Evolutionary conservation across 305 asterid genomes (phyloP), one percentile per base, ranked within the genome.

Genomic region (Lippia alba): DNA sequence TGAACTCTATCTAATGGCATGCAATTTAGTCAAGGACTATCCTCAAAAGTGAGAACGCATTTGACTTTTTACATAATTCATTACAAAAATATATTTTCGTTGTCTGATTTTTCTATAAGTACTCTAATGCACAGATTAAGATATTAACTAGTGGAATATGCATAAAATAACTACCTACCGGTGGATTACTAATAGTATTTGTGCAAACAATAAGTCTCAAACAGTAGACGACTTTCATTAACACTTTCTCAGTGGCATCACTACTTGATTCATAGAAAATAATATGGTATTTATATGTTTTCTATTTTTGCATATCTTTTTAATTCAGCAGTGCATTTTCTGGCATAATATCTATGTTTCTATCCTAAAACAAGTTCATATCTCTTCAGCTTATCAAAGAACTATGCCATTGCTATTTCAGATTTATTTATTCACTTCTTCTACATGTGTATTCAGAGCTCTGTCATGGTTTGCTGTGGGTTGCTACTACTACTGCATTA

Each of bases 401-500:
- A 50, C 51, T 50, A 19, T 53, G 50, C 24, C 15, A 19, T 17
- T 60, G 15, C n/a, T 24, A 18, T 45, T 72, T 50, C 34, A 49
- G 30, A 56, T 69, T 78, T 59, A n/a, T 67, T 53, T 64, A 65
- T 56, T 72, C 70, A 75, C 64, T 70, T 73, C 58, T 46, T 74
- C 48, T 58, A 46, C 36, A 67, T 82, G 74, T 69, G 72, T 79
- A 12, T 86, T 70, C 84, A 95, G 99, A 87, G 94, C 98, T 45
- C 79, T 95, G 63, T 90, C 99, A 70, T 95, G 99, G 99, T 95
- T 92, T 76, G 98, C 99, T 49, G 98, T 95, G 61, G 98, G 99
- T 65, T 95, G 97, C 85, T 95, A 95, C 88, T 95, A 95, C 85
- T 92, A 79, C 77, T 90, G 98, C 83, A 92, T 86, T 71, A 95